Evolutionary conservation across 1,139 yeast species (phyloP).

Genomic region (Wickerhamomyces sp.): DNA sequence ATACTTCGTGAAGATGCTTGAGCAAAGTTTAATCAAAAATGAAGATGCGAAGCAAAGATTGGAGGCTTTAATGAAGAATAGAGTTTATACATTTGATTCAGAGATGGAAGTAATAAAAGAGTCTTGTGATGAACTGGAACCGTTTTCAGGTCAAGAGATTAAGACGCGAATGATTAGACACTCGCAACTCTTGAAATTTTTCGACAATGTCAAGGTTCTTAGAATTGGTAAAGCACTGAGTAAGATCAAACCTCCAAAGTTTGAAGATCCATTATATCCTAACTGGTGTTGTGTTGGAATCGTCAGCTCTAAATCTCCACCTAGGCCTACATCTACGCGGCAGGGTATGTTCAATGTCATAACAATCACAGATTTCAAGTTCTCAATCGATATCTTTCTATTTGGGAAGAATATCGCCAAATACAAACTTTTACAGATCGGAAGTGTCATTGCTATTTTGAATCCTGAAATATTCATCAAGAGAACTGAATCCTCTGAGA

Average conservation of each 20-base stretch:
- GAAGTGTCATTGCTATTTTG: slow-evolving; percentile 67
- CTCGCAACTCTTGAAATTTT: slow-evolving; percentile 28
- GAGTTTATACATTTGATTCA: slow-evolving; percentile 32
- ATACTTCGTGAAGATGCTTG: slow-evolving; percentile 29
- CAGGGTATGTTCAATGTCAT: slow-evolving; percentile 53
- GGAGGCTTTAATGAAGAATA: slow-evolving; percentile 24
- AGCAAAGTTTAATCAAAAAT: slow-evolving; percentile 20
- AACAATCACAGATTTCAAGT: slow-evolving; percentile 62
- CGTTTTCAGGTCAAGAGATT: slow-evolving; percentile 31
- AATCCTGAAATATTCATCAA: slow-evolving; percentile 62
- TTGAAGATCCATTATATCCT: slow-evolving; percentile 58
- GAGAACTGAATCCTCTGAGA: slow-evolving; percentile 30
- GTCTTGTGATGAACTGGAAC: slow-evolving; percentile 20
- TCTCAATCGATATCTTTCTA: slow-evolving; percentile 53
- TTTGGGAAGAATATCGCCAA: slow-evolving; percentile 63
- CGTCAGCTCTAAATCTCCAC: slow-evolving; percentile 51
- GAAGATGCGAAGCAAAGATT: slow-evolving; percentile 16
- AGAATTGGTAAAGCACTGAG: slow-evolving; percentile 56
- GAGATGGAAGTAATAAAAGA: slow-evolving; percentile 7
- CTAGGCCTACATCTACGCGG: slow-evolving; percentile 39
- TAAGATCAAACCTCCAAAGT: slow-evolving; percentile 64
- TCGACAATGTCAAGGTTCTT: slow-evolving; percentile 46
- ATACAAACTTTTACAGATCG: slow-evolving; percentile 68
- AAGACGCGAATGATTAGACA: slow-evolving; percentile 42
- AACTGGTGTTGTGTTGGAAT: slow-evolving; percentile 78